These are phyloP conservation scores for Prunella vulgaris DNA, from an alignment of 257 asterid species.

Conservation along the genomic window DNA sequence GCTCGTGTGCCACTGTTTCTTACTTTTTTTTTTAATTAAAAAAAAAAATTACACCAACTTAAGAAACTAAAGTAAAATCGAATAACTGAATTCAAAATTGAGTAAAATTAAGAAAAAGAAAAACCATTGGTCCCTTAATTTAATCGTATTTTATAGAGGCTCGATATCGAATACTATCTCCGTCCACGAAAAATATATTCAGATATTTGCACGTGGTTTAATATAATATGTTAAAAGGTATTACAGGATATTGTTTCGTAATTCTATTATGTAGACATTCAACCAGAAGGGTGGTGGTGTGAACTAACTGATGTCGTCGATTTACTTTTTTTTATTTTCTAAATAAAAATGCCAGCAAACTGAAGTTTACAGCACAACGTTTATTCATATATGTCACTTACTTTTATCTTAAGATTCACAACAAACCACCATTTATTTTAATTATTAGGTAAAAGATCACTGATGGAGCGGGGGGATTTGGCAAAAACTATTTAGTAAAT, in stretches of 20 bases:
- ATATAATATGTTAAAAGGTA: too few relatives aligned
- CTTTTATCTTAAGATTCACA: slow-evolving; percentile 14
- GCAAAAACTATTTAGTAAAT: too few relatives aligned
- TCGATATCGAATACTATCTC: neutral
- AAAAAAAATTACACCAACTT: too few relatives aligned
- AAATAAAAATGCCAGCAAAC: slow-evolving; percentile 16
- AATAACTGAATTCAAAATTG: too few relatives aligned
- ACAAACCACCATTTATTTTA: neutral
- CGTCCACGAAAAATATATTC: too few relatives aligned
- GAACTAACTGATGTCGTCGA: slow-evolving; percentile 18
- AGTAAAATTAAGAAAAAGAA: too few relatives aligned
- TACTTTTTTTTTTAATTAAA: neutral
- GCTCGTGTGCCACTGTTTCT: slow-evolving; percentile 9
- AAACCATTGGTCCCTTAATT: too few relatives aligned
- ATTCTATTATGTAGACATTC: neutral
- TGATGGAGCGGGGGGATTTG: too few relatives aligned
- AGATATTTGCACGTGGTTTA: too few relatives aligned
- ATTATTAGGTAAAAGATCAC: neutral
- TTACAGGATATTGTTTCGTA: too few relatives aligned
- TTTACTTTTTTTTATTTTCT: neutral
- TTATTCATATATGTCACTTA: neutral
- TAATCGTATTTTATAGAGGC: neutral
- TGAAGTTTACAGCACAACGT: slow-evolving; percentile 32
- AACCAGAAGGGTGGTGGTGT: neutral
- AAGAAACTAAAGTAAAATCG: too few relatives aligned